A percentile compares a stretch with the other conserved stretches of the same genome.
Conservation (phyloP, 2,329 filamentous ascomycete species). For the Ascochyta pisi region DNA sequence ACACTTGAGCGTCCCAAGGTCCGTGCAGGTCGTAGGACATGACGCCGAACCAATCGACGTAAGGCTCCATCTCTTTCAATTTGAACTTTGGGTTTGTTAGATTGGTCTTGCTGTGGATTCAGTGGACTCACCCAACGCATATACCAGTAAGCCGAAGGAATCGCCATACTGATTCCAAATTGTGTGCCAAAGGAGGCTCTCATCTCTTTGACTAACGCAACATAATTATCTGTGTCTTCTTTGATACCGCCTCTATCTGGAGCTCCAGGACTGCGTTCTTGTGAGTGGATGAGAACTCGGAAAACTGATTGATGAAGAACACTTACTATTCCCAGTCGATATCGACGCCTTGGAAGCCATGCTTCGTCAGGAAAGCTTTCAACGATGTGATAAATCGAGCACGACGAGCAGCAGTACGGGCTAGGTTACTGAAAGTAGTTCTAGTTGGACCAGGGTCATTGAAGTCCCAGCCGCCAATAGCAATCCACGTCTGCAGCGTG, state of each 20-base stretch:
- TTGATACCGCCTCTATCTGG: slow-evolving; percentile 46
- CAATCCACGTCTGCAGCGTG: slow-evolving; percentile 46
- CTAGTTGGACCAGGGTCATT: slow-evolving; percentile 45
- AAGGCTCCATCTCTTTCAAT: slow-evolving; percentile 45
- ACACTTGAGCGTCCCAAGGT: slow-evolving; percentile 43
- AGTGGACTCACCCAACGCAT: slow-evolving; percentile 6
- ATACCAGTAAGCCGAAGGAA: slow-evolving; percentile 38
- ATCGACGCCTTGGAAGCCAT: slow-evolving; percentile 55
- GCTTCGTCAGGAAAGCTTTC: slow-evolving; percentile 49
- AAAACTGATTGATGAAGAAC: neutral
- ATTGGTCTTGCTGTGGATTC: no score
- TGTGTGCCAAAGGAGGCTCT: slow-evolving; percentile 16
- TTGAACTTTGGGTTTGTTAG: slow-evolving; percentile 27
- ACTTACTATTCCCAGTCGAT: slow-evolving; percentile 53
- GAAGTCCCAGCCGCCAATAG: slow-evolving; percentile 54
- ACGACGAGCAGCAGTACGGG: slow-evolving; percentile 26
- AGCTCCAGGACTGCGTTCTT: slow-evolving; percentile 20
- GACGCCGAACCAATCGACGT: slow-evolving; percentile 30
- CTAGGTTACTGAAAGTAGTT: slow-evolving; percentile 42
- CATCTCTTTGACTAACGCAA: slow-evolving; percentile 29
- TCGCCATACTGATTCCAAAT: slow-evolving; percentile 35
- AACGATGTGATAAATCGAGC: slow-evolving; percentile 49
- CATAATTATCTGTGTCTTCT: slow-evolving; percentile 42
- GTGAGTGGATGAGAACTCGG: neutral
- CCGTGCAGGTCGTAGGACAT: slow-evolving; percentile 30